Conservation (phyloP, 2,329 filamentous ascomycete species). For the Fusarium secorum region DNA sequence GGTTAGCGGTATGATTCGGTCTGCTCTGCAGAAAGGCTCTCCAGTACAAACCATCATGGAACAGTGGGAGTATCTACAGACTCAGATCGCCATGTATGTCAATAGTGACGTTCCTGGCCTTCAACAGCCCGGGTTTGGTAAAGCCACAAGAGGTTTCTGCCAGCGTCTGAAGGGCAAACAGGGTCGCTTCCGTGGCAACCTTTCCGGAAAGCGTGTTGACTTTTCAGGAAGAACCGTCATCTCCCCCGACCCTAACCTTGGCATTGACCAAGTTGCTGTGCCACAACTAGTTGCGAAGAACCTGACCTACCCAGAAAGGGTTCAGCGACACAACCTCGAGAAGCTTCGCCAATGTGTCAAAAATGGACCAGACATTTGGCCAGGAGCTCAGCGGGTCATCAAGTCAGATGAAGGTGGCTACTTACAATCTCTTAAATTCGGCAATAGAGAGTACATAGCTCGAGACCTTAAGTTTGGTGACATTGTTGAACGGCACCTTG, state of each 20-base stretch:
- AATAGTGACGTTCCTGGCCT: conserved; percentile 95
- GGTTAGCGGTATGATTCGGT: conserved; percentile 85
- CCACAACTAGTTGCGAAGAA: conserved; percentile 93
- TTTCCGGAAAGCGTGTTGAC: conserved; percentile 98
- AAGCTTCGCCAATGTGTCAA: conserved; percentile 78
- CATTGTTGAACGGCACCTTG: conserved; percentile 90
- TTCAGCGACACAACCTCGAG: conserved; percentile 83
- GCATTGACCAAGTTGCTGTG: conserved; percentile 92
- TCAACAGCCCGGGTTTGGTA: conserved; percentile 86
- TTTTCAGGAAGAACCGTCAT: conserved; percentile 98
- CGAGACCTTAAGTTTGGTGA: conserved; percentile 84
- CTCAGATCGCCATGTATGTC: conserved; percentile 97
- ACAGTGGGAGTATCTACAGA: conserved; percentile 96
- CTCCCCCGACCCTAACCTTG: conserved; percentile 92
- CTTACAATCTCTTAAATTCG: conserved; percentile 79
- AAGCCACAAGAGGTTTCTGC: conserved; percentile 90
- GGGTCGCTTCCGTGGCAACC: conserved; percentile 93
- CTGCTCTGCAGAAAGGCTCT: conserved; percentile 82
- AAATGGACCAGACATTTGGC: conserved; percentile 81
- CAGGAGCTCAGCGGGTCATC: conserved; percentile 84
- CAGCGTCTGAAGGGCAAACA: conserved; percentile 97
- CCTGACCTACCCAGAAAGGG: conserved; percentile 91
- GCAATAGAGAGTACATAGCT: conserved; percentile 68
- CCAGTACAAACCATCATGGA: conserved; percentile 92
- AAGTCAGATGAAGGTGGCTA: conserved; percentile 73